These are phyloP conservation scores for Cicer bijugum DNA, from an alignment of 306 rosid species.

Conservation along the genomic window DNA sequence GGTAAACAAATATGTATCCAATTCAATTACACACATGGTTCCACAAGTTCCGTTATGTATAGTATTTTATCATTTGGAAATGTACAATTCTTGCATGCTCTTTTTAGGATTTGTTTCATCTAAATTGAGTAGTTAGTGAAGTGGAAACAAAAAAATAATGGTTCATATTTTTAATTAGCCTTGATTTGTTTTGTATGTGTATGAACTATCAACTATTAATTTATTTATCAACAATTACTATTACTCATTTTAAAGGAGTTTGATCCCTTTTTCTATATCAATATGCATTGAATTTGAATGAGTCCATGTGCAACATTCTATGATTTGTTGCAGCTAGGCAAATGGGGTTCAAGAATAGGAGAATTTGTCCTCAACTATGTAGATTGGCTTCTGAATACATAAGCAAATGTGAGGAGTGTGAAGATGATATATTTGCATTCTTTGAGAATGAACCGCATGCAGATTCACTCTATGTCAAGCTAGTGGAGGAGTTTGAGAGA, in stretches of 20 bases:
- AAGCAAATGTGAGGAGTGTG: slow-evolving; percentile 73
- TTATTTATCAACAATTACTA: too few relatives aligned
- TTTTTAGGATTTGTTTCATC: too few relatives aligned
- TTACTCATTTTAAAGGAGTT: too few relatives aligned
- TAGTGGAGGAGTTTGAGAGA: slow-evolving; percentile 96
- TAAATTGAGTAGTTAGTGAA: too few relatives aligned
- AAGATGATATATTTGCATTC: slow-evolving; percentile 81
- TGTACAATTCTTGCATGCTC: too few relatives aligned
- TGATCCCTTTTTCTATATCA: neutral
- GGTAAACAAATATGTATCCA: slow-evolving; percentile 59
- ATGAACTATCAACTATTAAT: too few relatives aligned
- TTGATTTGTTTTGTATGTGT: too few relatives aligned
- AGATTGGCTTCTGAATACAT: slow-evolving; percentile 88
- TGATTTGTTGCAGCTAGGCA: slow-evolving; percentile 82
- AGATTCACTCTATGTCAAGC: slow-evolving; percentile 88
- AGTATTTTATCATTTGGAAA: neutral
- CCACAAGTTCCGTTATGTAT: neutral
- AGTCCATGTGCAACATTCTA: slow-evolving; percentile 14
- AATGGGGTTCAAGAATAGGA: slow-evolving; percentile 84
- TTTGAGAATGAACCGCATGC: slow-evolving; percentile 76
- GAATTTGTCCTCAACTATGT: slow-evolving; percentile 76
- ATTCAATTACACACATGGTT: slow-evolving; percentile 20
- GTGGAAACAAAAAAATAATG: too few relatives aligned
- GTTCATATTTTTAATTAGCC: too few relatives aligned
- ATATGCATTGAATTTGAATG: slow-evolving; percentile 6